phyloP scores from a whole-genome alignment of 495 filamentous ascomycete genomes.

The Annulohypoxylon bovei region DNA sequence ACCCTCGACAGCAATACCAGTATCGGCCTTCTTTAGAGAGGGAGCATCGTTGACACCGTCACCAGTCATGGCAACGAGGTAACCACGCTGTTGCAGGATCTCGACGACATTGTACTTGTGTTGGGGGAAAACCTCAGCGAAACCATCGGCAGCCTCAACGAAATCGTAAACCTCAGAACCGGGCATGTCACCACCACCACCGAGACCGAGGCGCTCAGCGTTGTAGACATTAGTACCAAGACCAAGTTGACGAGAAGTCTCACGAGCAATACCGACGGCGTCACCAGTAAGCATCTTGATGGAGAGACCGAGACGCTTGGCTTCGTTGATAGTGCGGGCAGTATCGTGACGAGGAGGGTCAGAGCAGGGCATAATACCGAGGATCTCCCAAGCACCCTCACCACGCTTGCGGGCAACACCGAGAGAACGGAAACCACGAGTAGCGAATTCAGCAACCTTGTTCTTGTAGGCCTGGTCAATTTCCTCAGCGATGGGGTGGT shows the following conservation, averaged over 20 bases:
- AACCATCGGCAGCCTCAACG: constrained; percentile 94
- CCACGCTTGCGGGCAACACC: constrained; percentile 89
- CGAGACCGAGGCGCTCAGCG: constrained; percentile 82
- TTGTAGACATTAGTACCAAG: constrained; percentile 96
- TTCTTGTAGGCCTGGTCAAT: constrained; percentile 84
- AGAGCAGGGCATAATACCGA: constrained; percentile 93
- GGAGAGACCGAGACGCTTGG: constrained; percentile 83
- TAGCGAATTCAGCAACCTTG: constrained; percentile 90
- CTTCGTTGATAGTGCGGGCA: constrained; percentile 88
- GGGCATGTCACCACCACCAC: constrained; percentile 89
- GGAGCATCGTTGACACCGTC: constrained; percentile 98
- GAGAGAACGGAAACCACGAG: constrained; percentile 90
- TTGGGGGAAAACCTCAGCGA: constrained; percentile 95
- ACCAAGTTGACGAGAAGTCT: constrained; percentile 89
- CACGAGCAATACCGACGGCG: constrained; percentile 90
- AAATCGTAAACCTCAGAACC: constrained; percentile 94
- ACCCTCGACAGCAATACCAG: constrained; percentile 93
- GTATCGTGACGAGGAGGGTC: constrained; percentile 94
- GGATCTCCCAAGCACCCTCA: constrained; percentile 82
- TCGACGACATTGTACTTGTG: constrained; percentile 98
- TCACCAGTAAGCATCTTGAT: constrained; percentile 99
- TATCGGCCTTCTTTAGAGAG: constrained; percentile 95
- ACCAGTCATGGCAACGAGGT: constrained; percentile 97
- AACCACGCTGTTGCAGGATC: constrained; percentile 95
- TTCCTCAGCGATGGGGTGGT: constrained; percentile 76